Base-by-base conservation (phyloP, 352 stramenopile species). In the Phytophthora meadii region DNA sequence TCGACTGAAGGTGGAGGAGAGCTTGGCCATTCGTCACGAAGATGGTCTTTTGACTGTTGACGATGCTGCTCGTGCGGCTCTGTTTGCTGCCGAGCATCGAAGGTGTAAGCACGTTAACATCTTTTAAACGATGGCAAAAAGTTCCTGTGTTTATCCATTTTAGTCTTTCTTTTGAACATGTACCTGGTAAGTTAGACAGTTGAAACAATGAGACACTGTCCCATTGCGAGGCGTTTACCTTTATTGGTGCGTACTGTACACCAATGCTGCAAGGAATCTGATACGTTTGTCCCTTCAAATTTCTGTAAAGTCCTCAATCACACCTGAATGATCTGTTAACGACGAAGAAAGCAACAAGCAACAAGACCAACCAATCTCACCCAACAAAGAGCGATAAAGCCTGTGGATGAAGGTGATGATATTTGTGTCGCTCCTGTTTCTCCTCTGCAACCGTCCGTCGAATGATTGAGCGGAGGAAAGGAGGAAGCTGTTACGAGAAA, bases 321-420 rank as follows among this genome's bases (percentile, higher is more conserved):
- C 27, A 22, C 22, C 22, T 22, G 22, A 22, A 22, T 22, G 22
- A 22, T 22, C 22, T 22, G 22, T 22, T 2, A 22, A 22, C 22
- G 22, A 22, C 22, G 1, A 22, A 22, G 22, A 22, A 22, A 22
- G 27, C 4, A 2, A 30, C 27, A 1, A 1, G 27, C 27, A 7
- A 50, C n/a, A n/a, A 58, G 25, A 58, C 17, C 45, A 36, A 58
- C 56, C 14, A 25, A 55, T 19, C 5, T 28, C 39, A 30, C 49
- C 17, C 46, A 65, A 68, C 42, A 68, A 50, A 60, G 34, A 61
- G 17, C 49, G 17, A 61, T 59, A 45, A 49, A 69, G 1, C 46
- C 54, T 72, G 52, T 27, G 40, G 49, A 63, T 72, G 62, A 76
- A 76, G 63, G 42, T 57, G 57, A 45, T 76, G 63, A 46, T 68